Base-by-base conservation (phyloP, 441 rosid genomes). In the Oxalis stricta region DNA sequence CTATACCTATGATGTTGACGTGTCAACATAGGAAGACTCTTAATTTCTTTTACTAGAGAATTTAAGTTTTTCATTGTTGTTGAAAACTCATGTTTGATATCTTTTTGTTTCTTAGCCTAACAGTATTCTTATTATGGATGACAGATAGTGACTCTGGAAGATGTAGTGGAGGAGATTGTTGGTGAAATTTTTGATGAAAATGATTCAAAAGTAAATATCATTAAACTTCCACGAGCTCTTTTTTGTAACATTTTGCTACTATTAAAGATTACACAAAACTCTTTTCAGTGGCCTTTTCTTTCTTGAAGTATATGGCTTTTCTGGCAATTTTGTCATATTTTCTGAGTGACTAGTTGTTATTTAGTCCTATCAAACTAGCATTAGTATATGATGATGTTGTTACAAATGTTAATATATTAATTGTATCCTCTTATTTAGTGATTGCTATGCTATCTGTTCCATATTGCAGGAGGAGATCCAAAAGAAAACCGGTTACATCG, bases 181-280 rank as follows among this genome's bases (percentile, higher is more conserved):
- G 97, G 97, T 48, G 97, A 92, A 71, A 87, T 92, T 45, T 92
- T 92, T 39, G 99, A 92, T 44, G 97, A 92, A 75, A 92, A 77
- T 61, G 97, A 92, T 69, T 92, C 99, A 40, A 92, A 87, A 55
- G 99, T 92, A 72, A 70, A 42, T 35, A 41, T 17, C 29, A 18
- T 26, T n/a, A n/a, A n/a, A n/a, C n/a, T n/a, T n/a, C n/a, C n/a
- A n/a, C n/a, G n/a, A n/a, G n/a, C n/a, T n/a, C n/a, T n/a, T n/a
- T n/a, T n/a, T n/a, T n/a, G n/a, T n/a, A n/a, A n/a, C n/a, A n/a
- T n/a, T n/a, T n/a, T n/a, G n/a, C n/a, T n/a, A n/a, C n/a, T n/a
- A n/a, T n/a, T n/a, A n/a, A n/a, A n/a, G 9, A 24, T 42, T 11
- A 12, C 48, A 18, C 20, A 29, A 32, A 17, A 31, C 18, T 22